Evolutionary conservation across 2,329 filamentous ascomycete species (phyloP), one percentile per base, ranked within the genome.

Genomic region (Blastomyces parvus): DNA sequence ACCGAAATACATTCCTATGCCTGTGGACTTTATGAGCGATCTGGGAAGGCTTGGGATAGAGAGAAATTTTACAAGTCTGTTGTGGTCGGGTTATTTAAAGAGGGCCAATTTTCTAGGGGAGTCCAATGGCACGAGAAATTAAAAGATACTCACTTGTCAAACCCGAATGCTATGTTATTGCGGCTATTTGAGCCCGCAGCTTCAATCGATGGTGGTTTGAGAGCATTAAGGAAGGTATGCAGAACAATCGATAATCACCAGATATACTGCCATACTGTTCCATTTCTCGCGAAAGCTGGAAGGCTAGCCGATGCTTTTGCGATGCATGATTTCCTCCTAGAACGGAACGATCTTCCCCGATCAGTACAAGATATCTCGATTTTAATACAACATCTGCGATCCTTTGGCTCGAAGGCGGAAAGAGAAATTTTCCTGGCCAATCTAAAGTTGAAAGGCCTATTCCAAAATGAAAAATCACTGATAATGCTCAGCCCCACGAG

Each of bases 241-340:
- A 68, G 70, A 22, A 63, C 72, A 13, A 70, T 72, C 13, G 65
- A 71, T 5, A 70, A 74, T 53, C 74, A 76, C 58, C 74, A 74
- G 53, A 73, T 80, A 9, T 83, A 83, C 66, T 69, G 69, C 2
- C 72, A 70, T 30, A 69, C 79, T n/a, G 74, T 83, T 33, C 71
- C 76, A 19, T 65, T 67, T 22, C 68, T 83, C 1, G 75, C 78
- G 67, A 66, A 71, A 7, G 69, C 71, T 44, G 73, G 75, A 30
- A 67, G 74, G 48, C 71, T 74, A 59, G 67, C 74, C 25, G 69
- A 76, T 62, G 79, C 80, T 38, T 68, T 79, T 9, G 70, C 71
- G 22, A 81, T 82, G 78, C 81, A 83, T 66, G 67, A 72, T 36
- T 77, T 79, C 60, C 68, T 83, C 11, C 62, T 79, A 25, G 65